Base-by-base conservation (phyloP, 805 yeast species). In the Metschnikowia orientalis region DNA sequence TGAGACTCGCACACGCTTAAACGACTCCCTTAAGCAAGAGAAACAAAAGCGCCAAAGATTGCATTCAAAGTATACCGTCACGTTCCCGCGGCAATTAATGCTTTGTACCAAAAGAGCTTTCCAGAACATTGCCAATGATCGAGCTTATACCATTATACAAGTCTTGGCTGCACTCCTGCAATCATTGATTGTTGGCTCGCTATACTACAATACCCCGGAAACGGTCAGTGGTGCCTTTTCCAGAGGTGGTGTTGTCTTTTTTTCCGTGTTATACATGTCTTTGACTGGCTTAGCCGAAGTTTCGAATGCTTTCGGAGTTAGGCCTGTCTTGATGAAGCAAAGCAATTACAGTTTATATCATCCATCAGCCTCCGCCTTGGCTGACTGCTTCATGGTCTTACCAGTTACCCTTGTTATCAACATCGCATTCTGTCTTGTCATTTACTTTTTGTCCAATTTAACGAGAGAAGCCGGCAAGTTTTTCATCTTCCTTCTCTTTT, bases 221-320 rank as follows among this genome's bases (percentile, higher is more conserved):
- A 38, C 59, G 19, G 79, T 84, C 0, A 35, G 50, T 7, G 79
- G 82, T 28, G 77, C 81, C 5, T 81, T 75, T 46, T 68, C 80
- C 6, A 66, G 86, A 43, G 79, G 82, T 38, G 84, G 85, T 48
- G 63, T 71, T 17, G 45, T 80, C 4, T 81, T 76, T 57, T 81
- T 78, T 45, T 63, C 77, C 14, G 59, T 77, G 8, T 61, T 81
- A 41, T 77, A 75, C 52, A 68, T 67, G 49, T 54, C 69, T 6
- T 61, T 74, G 47, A 60, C 68, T 61, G 69, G 72, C 27, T 44
- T 73, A 29, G 73, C 77, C 3, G 73, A 70, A 38, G 58, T 71
- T 6, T 42, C 59, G 8, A 48, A 54, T 12, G 39, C 56, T 2
- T 55, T 55, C 28, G 30, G 35, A 8, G 41, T 38, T 9, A 40